A percentile compares a stretch with the other conserved stretches of the same genome.
Conservation (phyloP, 208 protist genomes). For the Tetramitus jugosus region DNA sequence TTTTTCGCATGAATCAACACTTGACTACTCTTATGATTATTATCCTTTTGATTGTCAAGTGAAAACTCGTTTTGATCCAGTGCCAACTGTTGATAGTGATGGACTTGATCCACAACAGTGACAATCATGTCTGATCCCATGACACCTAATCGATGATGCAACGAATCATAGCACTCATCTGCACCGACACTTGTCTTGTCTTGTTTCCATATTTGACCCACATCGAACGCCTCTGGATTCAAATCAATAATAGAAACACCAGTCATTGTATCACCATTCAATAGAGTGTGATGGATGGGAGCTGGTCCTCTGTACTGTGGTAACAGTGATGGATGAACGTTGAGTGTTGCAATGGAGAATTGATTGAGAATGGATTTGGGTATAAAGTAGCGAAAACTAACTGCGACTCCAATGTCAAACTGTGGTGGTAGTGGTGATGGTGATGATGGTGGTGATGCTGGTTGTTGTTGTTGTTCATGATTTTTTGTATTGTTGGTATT, state of each 20-base stretch:
- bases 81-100: too few species aligned
- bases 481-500: not conserved
- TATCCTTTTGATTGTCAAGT: not conserved
- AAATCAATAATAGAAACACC: conserved; percentile 26
- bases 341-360: conserved; percentile 39
- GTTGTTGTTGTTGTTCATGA: not conserved
- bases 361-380: not conserved
- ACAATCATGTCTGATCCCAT: not conserved
- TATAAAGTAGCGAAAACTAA: not conserved
- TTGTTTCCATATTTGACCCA: conserved; percentile 9
- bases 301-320: conserved; percentile 70
- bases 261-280: conserved; percentile 48
- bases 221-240: not conserved
- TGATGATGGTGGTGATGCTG: not conserved
- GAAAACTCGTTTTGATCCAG: too few species aligned
- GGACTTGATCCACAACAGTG: not conserved
- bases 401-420: conserved; percentile 3
- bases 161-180: not conserved
- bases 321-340: conserved; percentile 72
- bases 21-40: not conserved
- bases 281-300: conserved; percentile 68
- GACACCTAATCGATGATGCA: not conserved
- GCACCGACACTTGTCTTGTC: not conserved
- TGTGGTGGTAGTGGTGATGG: not conserved
- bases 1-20: not conserved